Base-by-base conservation (phyloP, 164 flowering plant genomes). In the Stephania yunnanensis region DNA sequence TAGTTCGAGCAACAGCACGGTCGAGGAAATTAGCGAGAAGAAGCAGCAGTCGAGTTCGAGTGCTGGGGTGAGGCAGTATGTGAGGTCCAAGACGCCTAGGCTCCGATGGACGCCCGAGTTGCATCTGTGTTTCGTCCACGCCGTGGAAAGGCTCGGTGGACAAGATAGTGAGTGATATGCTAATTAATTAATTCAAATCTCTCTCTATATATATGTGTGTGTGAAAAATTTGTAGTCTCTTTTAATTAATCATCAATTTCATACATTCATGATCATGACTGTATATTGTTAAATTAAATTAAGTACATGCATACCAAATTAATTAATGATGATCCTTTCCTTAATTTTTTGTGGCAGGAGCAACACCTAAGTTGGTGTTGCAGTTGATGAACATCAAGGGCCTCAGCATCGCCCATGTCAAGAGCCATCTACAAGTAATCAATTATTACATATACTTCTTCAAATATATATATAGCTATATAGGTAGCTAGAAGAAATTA, bases 351-450 rank as follows among this genome's bases (percentile, higher is more conserved):
- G 66, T 82, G 7, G 79, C 79, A 92, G 97, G 91, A 86, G 97
- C 97, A 46, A 92, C 97, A 11, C 97, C 97, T 6, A 92, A 92
- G 81, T 78, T 92, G 81, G 94, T 92, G 78, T 91, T 91, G 81
- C 92, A 90, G 63, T 25, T 89, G 77, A 92, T 92, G 97, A 86
- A 87, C 78, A 82, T 91, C 75, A 92, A 90, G 71, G 95, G 91
- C 45, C 89, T 92, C 15, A 89, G 89, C 75, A 91, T 92, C 46
- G 90, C 92, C 70, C 94, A 92, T 87, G 92, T 91, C 84, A 91
- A 91, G 82, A 91, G 95, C 82, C 97, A 92, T 82, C 84, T 92
- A 46, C 95, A 92, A 87, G 97, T 91, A 69, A 80, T 72, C 25
- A 25, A 25, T 25, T 25, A 25, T 25, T n/a, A n/a, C n/a, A 25